Percentiles rank a stretch among this genome's conserved stretches.
These are phyloP conservation scores for Aspergillus brasiliensis DNA, from an alignment of 2,329 filamentous ascomycete genomes.

Conservation along the genomic window DNA sequence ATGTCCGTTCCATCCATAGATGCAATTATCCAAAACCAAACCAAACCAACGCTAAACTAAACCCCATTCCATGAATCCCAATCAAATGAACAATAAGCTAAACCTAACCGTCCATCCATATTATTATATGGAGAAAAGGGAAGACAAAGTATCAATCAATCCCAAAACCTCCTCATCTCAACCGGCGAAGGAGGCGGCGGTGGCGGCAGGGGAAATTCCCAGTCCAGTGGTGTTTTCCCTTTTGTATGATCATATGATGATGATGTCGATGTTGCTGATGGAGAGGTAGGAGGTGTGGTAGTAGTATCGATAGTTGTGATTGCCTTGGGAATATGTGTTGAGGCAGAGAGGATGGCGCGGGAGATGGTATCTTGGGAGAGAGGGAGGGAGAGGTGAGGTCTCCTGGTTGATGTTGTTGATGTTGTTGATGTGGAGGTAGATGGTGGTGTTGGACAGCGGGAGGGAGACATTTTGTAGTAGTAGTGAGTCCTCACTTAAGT, in stretches of 20 bases:
- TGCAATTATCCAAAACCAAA: not conserved
- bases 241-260: slow-evolving; percentile 7
- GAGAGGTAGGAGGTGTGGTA: not conserved
- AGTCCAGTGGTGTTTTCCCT: not conserved
- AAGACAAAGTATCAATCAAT: not conserved
- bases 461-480: not conserved
- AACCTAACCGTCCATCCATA: not conserved
- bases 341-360: slow-evolving; percentile 41
- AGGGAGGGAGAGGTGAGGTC: slow-evolving; percentile 21
- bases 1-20: not conserved
- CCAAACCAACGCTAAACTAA: not conserved
- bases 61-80: not conserved
- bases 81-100: too few species aligned
- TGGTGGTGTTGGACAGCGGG: too few species aligned
- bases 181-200: slow-evolving; percentile 37
- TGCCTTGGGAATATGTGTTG: slow-evolving; percentile 35
- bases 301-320: slow-evolving; percentile 27
- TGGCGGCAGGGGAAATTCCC: slow-evolving; percentile 21
- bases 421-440: not conserved
- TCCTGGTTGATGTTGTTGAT: not conserved
- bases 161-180: slow-evolving; percentile 19
- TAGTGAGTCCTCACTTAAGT: too few species aligned
- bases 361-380: slow-evolving; percentile 41
- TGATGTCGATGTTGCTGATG: too few species aligned
- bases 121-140: not conserved